Evolutionary conservation across 208 protist species (phyloP).

Genomic region (Leishmania major): DNA sequence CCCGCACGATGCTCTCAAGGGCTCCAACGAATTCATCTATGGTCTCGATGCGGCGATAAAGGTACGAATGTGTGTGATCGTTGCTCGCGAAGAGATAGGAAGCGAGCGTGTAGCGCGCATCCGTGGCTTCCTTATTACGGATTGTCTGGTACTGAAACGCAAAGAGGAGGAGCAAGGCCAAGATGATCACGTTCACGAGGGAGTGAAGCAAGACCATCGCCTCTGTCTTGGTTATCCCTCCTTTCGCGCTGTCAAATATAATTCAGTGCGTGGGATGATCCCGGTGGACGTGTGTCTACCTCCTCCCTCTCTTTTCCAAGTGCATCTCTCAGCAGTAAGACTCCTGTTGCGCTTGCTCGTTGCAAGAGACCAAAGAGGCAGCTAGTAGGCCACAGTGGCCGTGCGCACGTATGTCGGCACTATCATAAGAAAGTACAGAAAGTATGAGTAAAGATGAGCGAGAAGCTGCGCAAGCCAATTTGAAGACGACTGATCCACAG

Average conservation of each 20-base stretch:
- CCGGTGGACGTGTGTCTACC: not conserved
- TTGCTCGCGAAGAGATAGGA: conserved; percentile 44
- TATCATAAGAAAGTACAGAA: not conserved
- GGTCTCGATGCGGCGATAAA: conserved; percentile 38
- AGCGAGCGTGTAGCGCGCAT: conserved; percentile 42
- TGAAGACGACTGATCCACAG: not conserved
- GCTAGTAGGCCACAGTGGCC: not conserved
- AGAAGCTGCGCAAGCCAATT: not conserved
- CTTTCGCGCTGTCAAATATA: not conserved
- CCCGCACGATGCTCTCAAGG: conserved; percentile 36
- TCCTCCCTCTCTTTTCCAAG: not conserved
- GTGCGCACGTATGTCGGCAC: not conserved
- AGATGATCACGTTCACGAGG: conserved; percentile 31
- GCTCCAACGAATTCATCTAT: conserved; percentile 52
- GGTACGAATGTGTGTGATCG: conserved; percentile 26
- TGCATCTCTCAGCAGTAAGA: not conserved
- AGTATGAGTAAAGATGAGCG: not conserved
- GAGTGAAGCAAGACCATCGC: conserved; percentile 43
- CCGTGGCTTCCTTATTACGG: conserved; percentile 42
- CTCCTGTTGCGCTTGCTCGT: not conserved
- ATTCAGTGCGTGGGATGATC: not conserved
- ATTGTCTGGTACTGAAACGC: conserved; percentile 49
- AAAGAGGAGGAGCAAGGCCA: conserved; percentile 43
- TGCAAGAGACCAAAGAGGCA: not conserved
- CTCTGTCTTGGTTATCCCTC: not conserved